Base-by-base conservation (phyloP, 768 basidiomycete genomes). In the Psilocybe subaeruginosa region DNA sequence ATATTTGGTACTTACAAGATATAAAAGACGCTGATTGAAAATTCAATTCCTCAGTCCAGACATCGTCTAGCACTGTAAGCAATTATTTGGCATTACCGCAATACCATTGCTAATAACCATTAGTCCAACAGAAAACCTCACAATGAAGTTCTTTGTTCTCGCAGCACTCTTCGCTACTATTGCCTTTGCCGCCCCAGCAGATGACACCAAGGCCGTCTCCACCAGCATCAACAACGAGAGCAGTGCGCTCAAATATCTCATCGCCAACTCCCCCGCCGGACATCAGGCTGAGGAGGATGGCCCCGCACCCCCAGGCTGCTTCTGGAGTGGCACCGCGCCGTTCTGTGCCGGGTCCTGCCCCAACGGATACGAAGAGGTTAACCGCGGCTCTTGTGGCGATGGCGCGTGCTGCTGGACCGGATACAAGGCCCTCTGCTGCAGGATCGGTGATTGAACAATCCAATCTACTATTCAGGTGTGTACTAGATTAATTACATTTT, bases 391-490 rank as follows among this genome's bases (percentile, higher is more conserved):
- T 14, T 59, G 51, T 45, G 52, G 59, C 12, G 52, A 60, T 35
- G 59, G 59, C 14, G 43, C 52, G 9, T 54, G 59, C 46, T 54
- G 59, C 53, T 60, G 59, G 59, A 60, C 52, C 4, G 45, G 59
- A 8, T 52, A 54, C 59, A 60, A 60, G 37, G n/a, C 49, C 16
- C 59, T 54, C 31, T 60, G 59, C 59, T 60, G 59, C 52, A 52
- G 33, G 16, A 23, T 17, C 23, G 23, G 23, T 2, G 23, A 23
- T 23, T 23, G 23, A 23, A 1, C 23, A 23, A 23, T 23, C 23
- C 23, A 23, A 23, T 23, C 23, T 23, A 23, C 23, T 23, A 23
- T 23, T 23, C 23, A 23, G 23, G 23, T 23, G 23, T 23, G 23
- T 23, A 23, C 23, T 23, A 23, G 23, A 2, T 23, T 23, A 23